Evolutionary conservation across 2,329 filamentous ascomycete species (phyloP).

Genomic region (Trichoderma breve): DNA sequence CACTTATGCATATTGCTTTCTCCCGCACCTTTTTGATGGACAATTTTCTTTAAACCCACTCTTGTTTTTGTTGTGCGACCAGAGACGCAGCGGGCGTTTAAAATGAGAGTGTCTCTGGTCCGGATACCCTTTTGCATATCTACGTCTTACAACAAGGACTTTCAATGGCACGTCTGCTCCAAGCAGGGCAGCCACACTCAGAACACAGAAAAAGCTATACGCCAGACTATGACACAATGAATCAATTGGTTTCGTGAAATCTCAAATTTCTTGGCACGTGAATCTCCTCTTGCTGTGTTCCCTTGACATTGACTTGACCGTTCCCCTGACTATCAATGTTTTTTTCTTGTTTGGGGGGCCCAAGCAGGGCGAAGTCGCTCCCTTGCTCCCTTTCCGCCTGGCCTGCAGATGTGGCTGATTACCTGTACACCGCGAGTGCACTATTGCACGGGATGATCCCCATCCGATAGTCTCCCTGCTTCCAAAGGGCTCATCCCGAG

Average conservation of each 20-base stretch:
- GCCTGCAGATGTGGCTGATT: slow-evolving; percentile 14
- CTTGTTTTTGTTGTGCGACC: slow-evolving; percentile 22
- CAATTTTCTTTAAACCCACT: not conserved
- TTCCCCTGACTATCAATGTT: not conserved
- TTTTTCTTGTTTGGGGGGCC: not conserved
- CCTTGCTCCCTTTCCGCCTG: slow-evolving; percentile 10
- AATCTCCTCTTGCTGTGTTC: not conserved
- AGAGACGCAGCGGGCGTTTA: slow-evolving; percentile 31
- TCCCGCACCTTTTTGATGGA: slow-evolving; percentile 6
- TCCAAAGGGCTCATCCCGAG: slow-evolving; percentile 2
- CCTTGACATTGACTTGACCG: not conserved
- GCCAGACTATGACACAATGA: slow-evolving; percentile 16
- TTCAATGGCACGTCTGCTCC: slow-evolving; percentile 24
- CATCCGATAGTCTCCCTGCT: slow-evolving; percentile 7
- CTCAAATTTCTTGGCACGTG: slow-evolving; percentile 10
- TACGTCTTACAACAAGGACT: slow-evolving; percentile 28
- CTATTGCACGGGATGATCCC: not conserved
- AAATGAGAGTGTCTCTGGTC: slow-evolving; percentile 30
- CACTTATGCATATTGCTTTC: slow-evolving; percentile 8
- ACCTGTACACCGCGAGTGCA: not conserved
- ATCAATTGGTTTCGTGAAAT: slow-evolving; percentile 16
- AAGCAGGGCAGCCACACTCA: slow-evolving; percentile 20
- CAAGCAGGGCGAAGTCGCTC: slow-evolving; percentile 11
- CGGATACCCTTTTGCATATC: slow-evolving; percentile 36
- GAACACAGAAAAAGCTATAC: slow-evolving; percentile 9